A percentile compares a stretch with the other conserved stretches of the same genome.
phyloP scores from a whole-genome alignment of 495 filamentous ascomycete genomes.

The Neurospora sp. region DNA sequence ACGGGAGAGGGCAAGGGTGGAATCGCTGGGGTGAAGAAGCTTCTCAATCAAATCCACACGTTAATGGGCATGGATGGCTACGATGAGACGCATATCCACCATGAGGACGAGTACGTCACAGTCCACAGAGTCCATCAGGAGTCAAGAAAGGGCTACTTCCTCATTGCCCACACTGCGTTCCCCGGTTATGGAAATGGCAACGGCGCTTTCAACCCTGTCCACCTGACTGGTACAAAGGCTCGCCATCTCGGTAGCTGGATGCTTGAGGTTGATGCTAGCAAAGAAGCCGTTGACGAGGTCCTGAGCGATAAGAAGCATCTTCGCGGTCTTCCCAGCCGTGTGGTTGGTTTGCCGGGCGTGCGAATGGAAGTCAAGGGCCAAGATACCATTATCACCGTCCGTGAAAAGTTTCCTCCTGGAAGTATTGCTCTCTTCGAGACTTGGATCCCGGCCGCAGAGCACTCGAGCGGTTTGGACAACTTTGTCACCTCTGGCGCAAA shows the following conservation, averaged over 20 bases:
- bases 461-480: slow-evolving; percentile 66
- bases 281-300: slow-evolving; percentile 51
- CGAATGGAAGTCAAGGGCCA: slow-evolving; percentile 53
- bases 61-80: slow-evolving; percentile 91
- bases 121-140: slow-evolving; percentile 90
- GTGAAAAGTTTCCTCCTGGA: slow-evolving; percentile 75
- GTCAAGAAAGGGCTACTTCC: slow-evolving; percentile 82
- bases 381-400: slow-evolving; percentile 71
- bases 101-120: slow-evolving; percentile 91
- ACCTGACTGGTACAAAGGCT: slow-evolving; percentile 61
- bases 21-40: slow-evolving; percentile 79
- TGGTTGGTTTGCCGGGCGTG: slow-evolving; percentile 61
- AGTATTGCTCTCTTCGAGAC: slow-evolving; percentile 94
- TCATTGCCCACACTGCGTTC: slow-evolving; percentile 91
- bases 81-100: slow-evolving; percentile 91
- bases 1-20: slow-evolving; percentile 59
- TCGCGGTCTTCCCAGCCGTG: slow-evolving; percentile 69
- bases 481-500: slow-evolving; percentile 75
- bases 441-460: slow-evolving; percentile 77
- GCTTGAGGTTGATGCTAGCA: slow-evolving; percentile 66
- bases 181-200: slow-evolving; percentile 76
- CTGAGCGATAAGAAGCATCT: slow-evolving; percentile 59
- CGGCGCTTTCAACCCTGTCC: slow-evolving; percentile 63
- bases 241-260: slow-evolving; percentile 81
- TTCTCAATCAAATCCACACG: slow-evolving; percentile 85